phyloP scores from a whole-genome alignment of 306 rosid species.

The Lupinus albus region DNA sequence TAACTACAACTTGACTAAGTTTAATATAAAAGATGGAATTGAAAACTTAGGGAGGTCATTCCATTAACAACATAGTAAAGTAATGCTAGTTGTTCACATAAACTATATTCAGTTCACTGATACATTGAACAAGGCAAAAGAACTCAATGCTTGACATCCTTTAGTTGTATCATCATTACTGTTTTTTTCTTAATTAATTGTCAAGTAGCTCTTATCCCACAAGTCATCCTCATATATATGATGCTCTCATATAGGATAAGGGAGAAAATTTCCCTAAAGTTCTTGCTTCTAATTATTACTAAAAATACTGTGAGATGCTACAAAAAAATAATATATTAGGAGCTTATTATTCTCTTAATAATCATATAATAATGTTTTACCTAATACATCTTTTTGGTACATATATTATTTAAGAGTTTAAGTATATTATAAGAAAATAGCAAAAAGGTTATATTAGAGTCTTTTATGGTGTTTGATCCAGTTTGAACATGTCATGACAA shows the following conservation, averaged over 20 bases:
- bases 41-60: constrained; percentile 27
- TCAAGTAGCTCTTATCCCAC: constrained; percentile 43
- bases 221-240: constrained; percentile 27
- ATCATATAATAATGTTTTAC: too few relatives aligned
- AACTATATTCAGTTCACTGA: constrained; percentile 34
- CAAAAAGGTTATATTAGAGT: constrained; percentile 7
- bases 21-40: constrained; percentile 30
- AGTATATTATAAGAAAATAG: constrained; percentile 22
- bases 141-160: constrained; percentile 10
- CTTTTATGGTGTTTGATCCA: constrained; percentile 14
- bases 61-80: constrained; percentile 37
- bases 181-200: constrained; percentile 31
- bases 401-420: too few relatives aligned
- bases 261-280: constrained; percentile 28
- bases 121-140: constrained; percentile 49
- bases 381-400: too few relatives aligned
- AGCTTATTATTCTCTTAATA: too few relatives aligned
- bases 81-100: constrained; percentile 43
- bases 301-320: background rate
- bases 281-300: background rate
- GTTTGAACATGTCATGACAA: constrained; percentile 37
- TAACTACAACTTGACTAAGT: constrained; percentile 11
- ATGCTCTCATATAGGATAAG: background rate
- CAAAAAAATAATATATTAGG: too few relatives aligned
- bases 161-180: constrained; percentile 28